Percentiles rank a stretch among this genome's conserved stretches.
phyloP scores from a whole-genome alignment of 1,284 basidiomycete genomes.

The Ustilago vetiveriae region DNA sequence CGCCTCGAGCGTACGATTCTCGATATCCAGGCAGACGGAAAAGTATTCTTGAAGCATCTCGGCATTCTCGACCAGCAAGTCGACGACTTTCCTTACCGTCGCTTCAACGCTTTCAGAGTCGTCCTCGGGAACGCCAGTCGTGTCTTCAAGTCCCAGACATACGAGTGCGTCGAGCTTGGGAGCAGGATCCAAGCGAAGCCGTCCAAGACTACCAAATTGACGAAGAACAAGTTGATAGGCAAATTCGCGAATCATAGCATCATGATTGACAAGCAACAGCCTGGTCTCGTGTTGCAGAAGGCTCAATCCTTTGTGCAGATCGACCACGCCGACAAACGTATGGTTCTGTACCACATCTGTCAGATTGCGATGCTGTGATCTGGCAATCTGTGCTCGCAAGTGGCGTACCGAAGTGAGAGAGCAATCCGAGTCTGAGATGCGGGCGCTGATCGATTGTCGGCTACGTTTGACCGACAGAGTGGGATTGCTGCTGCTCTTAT shows the following conservation, averaged over 20 bases:
- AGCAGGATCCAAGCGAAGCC: constrained; percentile 82
- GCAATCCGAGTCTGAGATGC: constrained; percentile 82
- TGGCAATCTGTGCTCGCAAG: constrained; percentile 74
- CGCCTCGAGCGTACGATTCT: constrained; percentile 75
- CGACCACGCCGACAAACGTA: constrained; percentile 92
- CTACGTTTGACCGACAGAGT: constrained; percentile 3
- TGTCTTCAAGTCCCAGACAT: constrained; percentile 80
- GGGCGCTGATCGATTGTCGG: constrained; percentile 33
- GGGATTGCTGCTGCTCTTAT: background rate
- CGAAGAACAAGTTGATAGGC: constrained; percentile 93
- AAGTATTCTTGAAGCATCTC: constrained; percentile 96
- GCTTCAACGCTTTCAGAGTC: constrained; percentile 66
- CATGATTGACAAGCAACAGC: constrained; percentile 88
- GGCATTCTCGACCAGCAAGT: constrained; percentile 70
- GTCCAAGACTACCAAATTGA: constrained; percentile 86
- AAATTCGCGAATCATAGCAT: constrained; percentile 75
- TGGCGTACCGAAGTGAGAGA: constrained; percentile 80
- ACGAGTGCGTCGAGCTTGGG: constrained; percentile 79
- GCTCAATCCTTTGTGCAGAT: constrained; percentile 78
- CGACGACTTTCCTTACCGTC: constrained; percentile 54
- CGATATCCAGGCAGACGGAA: constrained; percentile 72
- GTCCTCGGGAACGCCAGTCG: constrained; percentile 69
- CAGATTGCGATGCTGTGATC: constrained; percentile 79
- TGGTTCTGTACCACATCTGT: constrained; percentile 85
- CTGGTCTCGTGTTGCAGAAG: constrained; percentile 88